Evolutionary conservation across 768 basidiomycete genomes (phyloP).

Genomic region (Cubamyces sp.): DNA sequence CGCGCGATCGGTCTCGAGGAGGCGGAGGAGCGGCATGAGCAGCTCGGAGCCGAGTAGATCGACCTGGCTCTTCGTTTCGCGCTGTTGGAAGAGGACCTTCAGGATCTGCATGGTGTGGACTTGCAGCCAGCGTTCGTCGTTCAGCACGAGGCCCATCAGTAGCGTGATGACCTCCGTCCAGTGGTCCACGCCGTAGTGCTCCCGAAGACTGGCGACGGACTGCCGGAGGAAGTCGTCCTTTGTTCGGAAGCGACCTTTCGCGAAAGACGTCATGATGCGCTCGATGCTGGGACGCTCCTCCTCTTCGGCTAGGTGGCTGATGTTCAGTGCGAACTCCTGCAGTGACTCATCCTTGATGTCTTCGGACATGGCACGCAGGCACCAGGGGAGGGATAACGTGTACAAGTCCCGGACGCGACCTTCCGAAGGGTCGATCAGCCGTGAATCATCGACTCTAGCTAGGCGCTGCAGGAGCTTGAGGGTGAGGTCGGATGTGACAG

Average conservation of each 20-base stretch:
- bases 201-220: constrained; percentile 81
- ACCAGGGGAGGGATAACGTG: constrained; percentile 85
- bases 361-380: constrained; percentile 74
- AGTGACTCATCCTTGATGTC: constrained; percentile 63
- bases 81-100: constrained; percentile 85
- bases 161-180: constrained; percentile 85
- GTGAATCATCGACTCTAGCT: constrained; percentile 59
- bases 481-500: constrained; percentile 65
- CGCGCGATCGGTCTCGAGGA: constrained; percentile 87
- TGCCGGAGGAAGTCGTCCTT: constrained; percentile 94
- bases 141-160: constrained; percentile 85
- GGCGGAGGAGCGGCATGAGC: constrained; percentile 86
- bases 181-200: constrained; percentile 75
- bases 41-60: constrained; percentile 82
- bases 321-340: constrained; percentile 71
- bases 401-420: constrained; percentile 83
- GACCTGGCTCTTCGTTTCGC: constrained; percentile 75
- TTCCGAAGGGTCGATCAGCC: constrained; percentile 71
- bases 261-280: constrained; percentile 88
- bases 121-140: constrained; percentile 79
- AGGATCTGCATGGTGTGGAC: constrained; percentile 86
- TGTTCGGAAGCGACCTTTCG: constrained; percentile 85
- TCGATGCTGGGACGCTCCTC: constrained; percentile 80
- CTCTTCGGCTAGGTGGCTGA: constrained; percentile 69
- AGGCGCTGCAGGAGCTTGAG: constrained; percentile 70